Base-by-base conservation (phyloP, 78 protist genomes). In the Monosiga brevicollis region DNA sequence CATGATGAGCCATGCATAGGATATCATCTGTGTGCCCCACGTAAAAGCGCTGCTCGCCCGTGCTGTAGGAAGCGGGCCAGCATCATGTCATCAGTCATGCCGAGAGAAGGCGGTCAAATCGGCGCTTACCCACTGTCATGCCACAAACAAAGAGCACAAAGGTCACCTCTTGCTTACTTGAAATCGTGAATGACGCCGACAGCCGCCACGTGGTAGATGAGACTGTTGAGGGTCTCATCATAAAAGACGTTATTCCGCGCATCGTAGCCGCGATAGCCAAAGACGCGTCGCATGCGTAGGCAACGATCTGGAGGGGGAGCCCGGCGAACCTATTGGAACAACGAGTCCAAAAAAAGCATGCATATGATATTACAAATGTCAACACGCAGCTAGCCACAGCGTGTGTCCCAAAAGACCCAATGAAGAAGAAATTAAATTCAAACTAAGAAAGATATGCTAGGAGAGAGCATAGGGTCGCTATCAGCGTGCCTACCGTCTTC, bases 1-100 rank as follows among this genome's bases (percentile, higher is more conserved):
- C 84, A n/a, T 84, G 88, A 32, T 36, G 11, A 2, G 88, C 84
- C 11, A 91, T 2, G 41, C 84, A 23, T 2, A 86, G 38, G 78
- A 91, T 82, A 62, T 88, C 94, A 76, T 91, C 94, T 42, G 81
- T 86, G 86, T 91, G 94, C 24, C 73, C 82, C 10, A 0, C 6
- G 84, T 84, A 91, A 78, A 77, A 76, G 25, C 70, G 11, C 77
- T 91, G 94, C 62, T 3, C 73, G 29, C 83, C 84, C 84, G 42
- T 36, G 2, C 42, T 0, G 40, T n/a, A n/a, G n/a, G n/a, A n/a
- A n/a, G n/a, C n/a, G n/a, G n/a, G n/a, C n/a, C n/a, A n/a, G n/a
- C n/a, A n/a, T n/a, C n/a, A n/a, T n/a, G n/a, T n/a, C n/a, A n/a
- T n/a, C n/a, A n/a, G n/a, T n/a, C n/a, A n/a, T n/a, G n/a, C n/a